Conservation (phyloP, 805 yeast species). For the Schizosaccharomyces japonicus region DNA sequence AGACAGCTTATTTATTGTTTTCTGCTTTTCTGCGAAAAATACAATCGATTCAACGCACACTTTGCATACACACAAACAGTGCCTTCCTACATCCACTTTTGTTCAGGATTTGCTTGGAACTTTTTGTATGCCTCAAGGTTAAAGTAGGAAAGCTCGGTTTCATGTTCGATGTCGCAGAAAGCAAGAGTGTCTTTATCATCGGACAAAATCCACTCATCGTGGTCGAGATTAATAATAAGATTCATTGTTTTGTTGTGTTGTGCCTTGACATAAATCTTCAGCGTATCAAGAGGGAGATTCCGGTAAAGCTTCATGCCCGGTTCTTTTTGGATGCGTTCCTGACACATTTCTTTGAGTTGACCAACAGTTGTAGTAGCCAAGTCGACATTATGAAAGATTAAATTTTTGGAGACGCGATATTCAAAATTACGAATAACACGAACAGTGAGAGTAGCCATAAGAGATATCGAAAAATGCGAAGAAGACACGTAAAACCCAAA, state of each 20-base stretch:
- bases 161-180: constrained; percentile 44
- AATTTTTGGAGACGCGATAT: constrained; percentile 63
- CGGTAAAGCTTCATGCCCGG: neutral
- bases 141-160: constrained; percentile 75
- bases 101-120: constrained; percentile 65
- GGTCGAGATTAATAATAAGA: constrained; percentile 69
- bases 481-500: no score
- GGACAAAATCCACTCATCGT: constrained; percentile 47
- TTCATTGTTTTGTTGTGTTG: constrained; percentile 88
- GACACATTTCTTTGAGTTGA: constrained; percentile 32
- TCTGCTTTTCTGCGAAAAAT: no score
- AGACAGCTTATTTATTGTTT: no score
- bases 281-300: neutral
- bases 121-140: constrained; percentile 39
- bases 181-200: constrained; percentile 21
- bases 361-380: constrained; percentile 43
- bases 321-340: constrained; percentile 11
- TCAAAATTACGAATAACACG: constrained; percentile 81
- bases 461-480: no score
- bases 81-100: constrained; percentile 40
- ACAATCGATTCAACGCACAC: no score
- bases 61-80: no score
- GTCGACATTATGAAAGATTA: constrained; percentile 45
- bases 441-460: constrained; percentile 53
- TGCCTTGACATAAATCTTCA: constrained; percentile 81